A percentile compares a stretch with the other conserved stretches of the same genome.
Evolutionary conservation across 805 yeast species (phyloP).

Genomic region (Kuraishia piskuri): DNA sequence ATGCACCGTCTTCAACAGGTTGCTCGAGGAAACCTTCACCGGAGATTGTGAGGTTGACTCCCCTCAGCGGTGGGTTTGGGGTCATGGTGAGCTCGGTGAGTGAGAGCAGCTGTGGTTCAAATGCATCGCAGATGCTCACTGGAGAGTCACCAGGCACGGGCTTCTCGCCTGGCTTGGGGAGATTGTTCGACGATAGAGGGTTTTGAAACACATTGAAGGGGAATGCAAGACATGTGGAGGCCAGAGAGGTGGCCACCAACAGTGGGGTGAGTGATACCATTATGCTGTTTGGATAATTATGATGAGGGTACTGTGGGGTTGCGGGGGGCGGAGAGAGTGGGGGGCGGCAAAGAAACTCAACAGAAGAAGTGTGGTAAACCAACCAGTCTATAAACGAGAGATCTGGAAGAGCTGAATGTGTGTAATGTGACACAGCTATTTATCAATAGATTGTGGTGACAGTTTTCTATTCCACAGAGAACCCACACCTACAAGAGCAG

Average conservation of each 20-base stretch:
- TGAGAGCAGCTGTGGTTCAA: slow-evolving; percentile 52
- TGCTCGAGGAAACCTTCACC: slow-evolving; percentile 60
- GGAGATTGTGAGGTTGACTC: slow-evolving; percentile 68
- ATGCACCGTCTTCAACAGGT: slow-evolving; percentile 74
- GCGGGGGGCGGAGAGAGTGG: background rate
- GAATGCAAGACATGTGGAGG: background rate
- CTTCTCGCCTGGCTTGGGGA: slow-evolving; percentile 25
- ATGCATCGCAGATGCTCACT: slow-evolving; percentile 63
- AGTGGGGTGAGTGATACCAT: background rate
- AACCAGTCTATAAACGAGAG: too few species aligned
- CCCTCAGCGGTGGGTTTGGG: slow-evolving; percentile 89
- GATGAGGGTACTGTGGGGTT: background rate
- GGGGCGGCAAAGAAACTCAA: background rate
- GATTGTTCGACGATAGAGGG: background rate
- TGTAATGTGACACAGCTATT: too few species aligned
- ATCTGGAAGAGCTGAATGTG: too few species aligned
- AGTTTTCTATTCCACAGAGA: too few species aligned
- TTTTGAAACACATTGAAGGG: slow-evolving; percentile 1
- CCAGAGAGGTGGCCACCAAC: background rate
- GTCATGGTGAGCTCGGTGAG: slow-evolving; percentile 49
- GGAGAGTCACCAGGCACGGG: slow-evolving; percentile 94
- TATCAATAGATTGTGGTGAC: too few species aligned
- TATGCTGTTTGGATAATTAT: background rate
- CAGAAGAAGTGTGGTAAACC: too few species aligned
- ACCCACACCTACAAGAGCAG: too few species aligned